These are phyloP conservation scores for Coprinellus aureogranulatus DNA, from an alignment of 768 basidiomycete species.

Conservation along the genomic window DNA sequence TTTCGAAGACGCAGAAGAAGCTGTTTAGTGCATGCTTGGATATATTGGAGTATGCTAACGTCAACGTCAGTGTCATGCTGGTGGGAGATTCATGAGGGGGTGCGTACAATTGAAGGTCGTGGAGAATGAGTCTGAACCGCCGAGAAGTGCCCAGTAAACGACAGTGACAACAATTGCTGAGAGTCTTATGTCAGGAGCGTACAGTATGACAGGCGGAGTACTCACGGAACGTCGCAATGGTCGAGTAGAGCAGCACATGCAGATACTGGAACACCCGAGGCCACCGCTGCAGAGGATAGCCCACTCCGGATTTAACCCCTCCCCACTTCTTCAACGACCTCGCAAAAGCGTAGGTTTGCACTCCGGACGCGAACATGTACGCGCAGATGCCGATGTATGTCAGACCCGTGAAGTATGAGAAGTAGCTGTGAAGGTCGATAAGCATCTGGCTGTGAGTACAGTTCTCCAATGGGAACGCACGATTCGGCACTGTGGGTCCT, in stretches of 20 bases:
- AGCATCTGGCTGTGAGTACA: not conserved
- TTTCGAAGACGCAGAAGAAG: constrained; percentile 55
- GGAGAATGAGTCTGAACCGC: constrained; percentile 6
- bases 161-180: constrained; percentile 10
- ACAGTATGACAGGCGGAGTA: not conserved
- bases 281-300: constrained; percentile 16
- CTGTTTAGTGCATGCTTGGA: constrained; percentile 63
- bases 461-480: constrained; percentile 2
- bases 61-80: not conserved
- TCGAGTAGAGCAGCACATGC: constrained; percentile 13
- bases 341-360: constrained; percentile 9
- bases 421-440: constrained; percentile 5
- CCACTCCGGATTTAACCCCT: not conserved
- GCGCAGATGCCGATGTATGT: constrained; percentile 11
- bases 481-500: constrained; percentile 2
- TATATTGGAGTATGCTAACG: constrained; percentile 54
- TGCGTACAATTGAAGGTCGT: not conserved
- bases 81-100: not conserved
- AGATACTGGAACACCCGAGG: constrained; percentile 8
- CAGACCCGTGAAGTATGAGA: constrained; percentile 16
- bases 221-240: constrained; percentile 17
- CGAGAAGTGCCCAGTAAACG: constrained; percentile 13
- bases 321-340: not conserved
- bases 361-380: constrained; percentile 14
- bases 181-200: not conserved